Evolutionary conservation across 2,329 filamentous ascomycete genomes (phyloP).

Genomic region (Chaetomiaceae sp.): DNA sequence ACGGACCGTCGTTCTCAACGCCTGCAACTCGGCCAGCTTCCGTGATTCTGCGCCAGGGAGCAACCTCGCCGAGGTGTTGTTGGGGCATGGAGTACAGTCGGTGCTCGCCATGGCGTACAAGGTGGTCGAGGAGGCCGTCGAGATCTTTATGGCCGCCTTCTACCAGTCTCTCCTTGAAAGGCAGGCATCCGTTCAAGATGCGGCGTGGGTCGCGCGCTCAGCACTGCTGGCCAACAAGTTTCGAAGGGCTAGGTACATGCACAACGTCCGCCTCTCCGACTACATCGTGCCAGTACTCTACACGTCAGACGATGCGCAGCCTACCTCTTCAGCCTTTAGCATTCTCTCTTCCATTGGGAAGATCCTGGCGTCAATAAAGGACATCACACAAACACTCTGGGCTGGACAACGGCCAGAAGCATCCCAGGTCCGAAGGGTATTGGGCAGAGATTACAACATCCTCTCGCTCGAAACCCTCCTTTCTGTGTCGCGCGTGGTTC

Average conservation of each 20-base stretch:
- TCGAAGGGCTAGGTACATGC: constrained; percentile 1
- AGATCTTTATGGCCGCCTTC: background rate
- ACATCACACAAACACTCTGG: too few species aligned
- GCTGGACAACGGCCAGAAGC: too few species aligned
- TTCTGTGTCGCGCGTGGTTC: background rate
- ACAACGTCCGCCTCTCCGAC: background rate
- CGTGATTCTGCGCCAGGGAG: background rate
- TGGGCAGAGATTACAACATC: constrained; percentile 1
- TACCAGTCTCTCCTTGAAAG: background rate
- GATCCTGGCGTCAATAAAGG: too few species aligned
- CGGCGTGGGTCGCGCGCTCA: background rate
- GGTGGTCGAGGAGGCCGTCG: background rate
- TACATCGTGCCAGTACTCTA: constrained; percentile 1
- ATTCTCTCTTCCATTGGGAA: too few species aligned
- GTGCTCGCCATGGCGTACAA: constrained; percentile 3
- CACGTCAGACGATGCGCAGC: too few species aligned
- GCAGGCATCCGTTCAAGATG: background rate
- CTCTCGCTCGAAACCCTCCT: background rate
- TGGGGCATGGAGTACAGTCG: background rate
- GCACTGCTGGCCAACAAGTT: background rate
- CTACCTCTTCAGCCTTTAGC: too few species aligned
- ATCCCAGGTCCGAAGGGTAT: too few species aligned
- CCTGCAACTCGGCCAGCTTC: constrained; percentile 1
- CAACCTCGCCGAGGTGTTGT: background rate
- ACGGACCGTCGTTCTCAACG: background rate